A percentile compares a stretch with the other conserved stretches of the same genome.
These are phyloP conservation scores for Euclidium syriacum DNA, from an alignment of 345 rosid genomes.

Conservation along the genomic window DNA sequence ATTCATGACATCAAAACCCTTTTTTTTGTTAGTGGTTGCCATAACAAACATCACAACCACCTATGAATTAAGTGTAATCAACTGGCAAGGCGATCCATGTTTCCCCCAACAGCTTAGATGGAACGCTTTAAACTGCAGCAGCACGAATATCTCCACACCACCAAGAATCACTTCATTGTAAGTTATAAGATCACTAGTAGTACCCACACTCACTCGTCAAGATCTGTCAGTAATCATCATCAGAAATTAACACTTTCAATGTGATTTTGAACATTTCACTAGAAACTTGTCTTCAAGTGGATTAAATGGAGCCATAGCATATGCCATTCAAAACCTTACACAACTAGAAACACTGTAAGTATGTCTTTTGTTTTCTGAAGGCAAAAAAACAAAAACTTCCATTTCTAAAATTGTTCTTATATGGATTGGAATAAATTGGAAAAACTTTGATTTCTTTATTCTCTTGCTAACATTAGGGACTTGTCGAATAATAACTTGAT, in stretches of 20 bases:
- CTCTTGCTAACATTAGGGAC: conserved; percentile 34
- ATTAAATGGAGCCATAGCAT: conserved; percentile 30
- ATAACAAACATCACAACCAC: not conserved
- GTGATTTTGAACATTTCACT: not conserved
- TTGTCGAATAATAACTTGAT: conserved; percentile 40
- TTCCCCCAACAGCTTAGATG: not conserved
- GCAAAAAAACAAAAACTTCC: no score
- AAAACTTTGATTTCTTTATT: not conserved
- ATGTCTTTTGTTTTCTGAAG: not conserved
- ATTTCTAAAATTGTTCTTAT: not conserved
- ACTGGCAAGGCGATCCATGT: conserved; percentile 21
- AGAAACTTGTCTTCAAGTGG: conserved; percentile 41
- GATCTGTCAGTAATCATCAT: not conserved
- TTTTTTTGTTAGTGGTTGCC: not conserved
- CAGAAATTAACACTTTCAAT: not conserved
- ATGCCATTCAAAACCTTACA: conserved; percentile 28
- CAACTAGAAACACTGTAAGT: conserved; percentile 38
- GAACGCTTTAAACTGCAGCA: conserved; percentile 7
- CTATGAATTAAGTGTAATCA: not conserved
- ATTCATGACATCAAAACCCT: no score
- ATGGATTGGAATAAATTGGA: not conserved
- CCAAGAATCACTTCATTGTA: conserved; percentile 13
- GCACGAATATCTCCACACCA: not conserved
- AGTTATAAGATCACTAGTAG: not conserved
- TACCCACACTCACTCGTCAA: not conserved